Evolutionary conservation across 257 asterid species (phyloP).

Genomic region (Fraxinus cuspidata): DNA sequence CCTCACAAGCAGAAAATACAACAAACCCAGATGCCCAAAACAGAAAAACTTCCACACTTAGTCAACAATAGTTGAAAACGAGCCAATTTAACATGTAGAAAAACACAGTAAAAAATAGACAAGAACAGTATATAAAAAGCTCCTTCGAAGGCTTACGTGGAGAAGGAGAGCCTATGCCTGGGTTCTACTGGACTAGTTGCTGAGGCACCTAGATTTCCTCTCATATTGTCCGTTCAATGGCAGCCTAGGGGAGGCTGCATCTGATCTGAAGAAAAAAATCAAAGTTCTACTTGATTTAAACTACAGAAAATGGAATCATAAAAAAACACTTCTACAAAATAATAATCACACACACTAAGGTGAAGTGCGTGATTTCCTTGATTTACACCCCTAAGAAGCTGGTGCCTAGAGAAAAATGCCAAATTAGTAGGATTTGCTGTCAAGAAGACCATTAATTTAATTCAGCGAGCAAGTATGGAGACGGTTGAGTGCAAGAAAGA

Average conservation of each 20-base stretch:
- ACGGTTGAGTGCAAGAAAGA: background rate
- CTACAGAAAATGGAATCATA: background rate
- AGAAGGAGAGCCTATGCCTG: slow-evolving; percentile 55
- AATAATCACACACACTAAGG: background rate
- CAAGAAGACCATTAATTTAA: background rate
- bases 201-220: slow-evolving; percentile 41
- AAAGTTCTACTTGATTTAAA: background rate
- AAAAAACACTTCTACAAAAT: background rate
- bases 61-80: slow-evolving; percentile 11
- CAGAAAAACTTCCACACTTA: slow-evolving; percentile 10
- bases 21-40: slow-evolving; percentile 12
- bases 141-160: slow-evolving; percentile 33
- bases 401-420: slow-evolving; percentile 28
- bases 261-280: slow-evolving; percentile 31
- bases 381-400: slow-evolving; percentile 8
- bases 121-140: background rate
- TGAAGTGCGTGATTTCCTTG: background rate
- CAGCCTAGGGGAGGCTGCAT: slow-evolving; percentile 28
- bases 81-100: background rate
- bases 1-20: background rate
- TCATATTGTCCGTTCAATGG: slow-evolving; percentile 41
- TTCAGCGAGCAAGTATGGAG: background rate
- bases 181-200: slow-evolving; percentile 61
- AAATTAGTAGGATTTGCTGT: slow-evolving; percentile 40
- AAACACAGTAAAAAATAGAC: background rate